Evolutionary conservation across 2,329 filamentous ascomycete species (phyloP).

Genomic region (Stemphylium vesicarium): DNA sequence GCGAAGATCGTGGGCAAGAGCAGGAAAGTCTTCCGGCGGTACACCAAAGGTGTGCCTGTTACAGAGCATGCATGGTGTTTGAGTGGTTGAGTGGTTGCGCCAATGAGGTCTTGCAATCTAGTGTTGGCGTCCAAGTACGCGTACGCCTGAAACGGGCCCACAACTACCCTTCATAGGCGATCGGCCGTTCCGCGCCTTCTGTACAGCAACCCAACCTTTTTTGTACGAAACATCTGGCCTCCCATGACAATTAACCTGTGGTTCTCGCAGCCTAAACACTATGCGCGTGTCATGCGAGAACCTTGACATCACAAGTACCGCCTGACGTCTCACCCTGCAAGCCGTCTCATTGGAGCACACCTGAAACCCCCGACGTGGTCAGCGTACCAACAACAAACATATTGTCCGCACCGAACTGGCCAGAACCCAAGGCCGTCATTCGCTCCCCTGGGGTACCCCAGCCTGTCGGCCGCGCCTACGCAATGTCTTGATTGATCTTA

Average conservation of each 20-base stretch:
- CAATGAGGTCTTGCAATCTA: conserved; percentile 6
- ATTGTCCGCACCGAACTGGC: neutral
- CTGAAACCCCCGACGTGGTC: conserved; percentile 21
- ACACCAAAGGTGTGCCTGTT: conserved; percentile 9
- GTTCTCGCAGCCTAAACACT: conserved; percentile 2
- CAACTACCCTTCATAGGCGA: conserved; percentile 14
- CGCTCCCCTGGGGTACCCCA: conserved; percentile 5
- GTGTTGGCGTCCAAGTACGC: conserved; percentile 11
- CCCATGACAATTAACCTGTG: conserved; percentile 14
- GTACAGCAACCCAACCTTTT: conserved; percentile 5
- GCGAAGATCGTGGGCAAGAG: neutral
- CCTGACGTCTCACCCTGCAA: neutral
- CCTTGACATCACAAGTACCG: conserved; percentile 4
- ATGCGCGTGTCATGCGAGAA: neutral
- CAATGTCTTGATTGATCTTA: conserved; percentile 13
- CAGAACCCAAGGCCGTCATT: conserved; percentile 11
- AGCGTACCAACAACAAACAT: conserved; percentile 7
- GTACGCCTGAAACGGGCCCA: conserved; percentile 24
- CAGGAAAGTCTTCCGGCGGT: neutral
- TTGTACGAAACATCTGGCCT: conserved; percentile 8
- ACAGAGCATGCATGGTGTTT: conserved; percentile 10
- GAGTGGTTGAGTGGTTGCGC: neutral
- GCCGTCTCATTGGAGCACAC: conserved; percentile 5
- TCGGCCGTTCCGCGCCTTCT: conserved; percentile 1
- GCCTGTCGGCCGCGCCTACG: conserved; percentile 8